phyloP scores from a whole-genome alignment of 1,284 basidiomycete species.

The Lignosus rhinocerotis region DNA sequence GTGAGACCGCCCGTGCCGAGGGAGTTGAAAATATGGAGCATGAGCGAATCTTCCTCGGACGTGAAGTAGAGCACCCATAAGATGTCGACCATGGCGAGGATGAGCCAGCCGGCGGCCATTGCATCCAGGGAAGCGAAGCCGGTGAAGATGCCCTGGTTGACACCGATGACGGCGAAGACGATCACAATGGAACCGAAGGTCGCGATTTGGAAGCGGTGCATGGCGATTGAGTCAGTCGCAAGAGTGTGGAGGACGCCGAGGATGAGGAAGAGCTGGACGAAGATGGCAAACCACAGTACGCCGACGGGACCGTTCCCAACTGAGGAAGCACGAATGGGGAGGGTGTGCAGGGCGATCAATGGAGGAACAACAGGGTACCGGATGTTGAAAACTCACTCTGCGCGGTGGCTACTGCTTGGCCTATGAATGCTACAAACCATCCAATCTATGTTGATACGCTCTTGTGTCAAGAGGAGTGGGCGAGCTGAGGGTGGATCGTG shows the following conservation, averaged over 20 bases:
- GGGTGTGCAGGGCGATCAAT: neutral
- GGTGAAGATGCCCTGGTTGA: constrained; percentile 66
- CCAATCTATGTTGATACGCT: constrained; percentile 54
- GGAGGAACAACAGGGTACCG: neutral
- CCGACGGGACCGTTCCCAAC: constrained; percentile 56
- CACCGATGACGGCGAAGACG: constrained; percentile 84
- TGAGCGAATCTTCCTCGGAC: constrained; percentile 89
- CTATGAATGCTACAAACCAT: constrained; percentile 93
- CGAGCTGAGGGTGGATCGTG: constrained; percentile 4
- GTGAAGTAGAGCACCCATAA: constrained; percentile 97
- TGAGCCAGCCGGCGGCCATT: constrained; percentile 91
- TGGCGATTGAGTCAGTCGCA: constrained; percentile 80
- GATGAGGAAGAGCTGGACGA: constrained; percentile 82
- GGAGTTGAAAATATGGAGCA: constrained; percentile 82
- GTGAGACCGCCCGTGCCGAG: constrained; percentile 86
- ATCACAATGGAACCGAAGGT: constrained; percentile 85
- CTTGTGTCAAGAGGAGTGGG: constrained; percentile 6
- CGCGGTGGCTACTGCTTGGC: constrained; percentile 70
- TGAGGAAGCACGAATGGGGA: constrained; percentile 25
- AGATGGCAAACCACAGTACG: constrained; percentile 91
- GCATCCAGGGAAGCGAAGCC: constrained; percentile 63
- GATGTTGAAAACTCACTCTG: constrained; percentile 47
- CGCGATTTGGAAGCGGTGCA: constrained; percentile 87
- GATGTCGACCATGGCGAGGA: constrained; percentile 88
- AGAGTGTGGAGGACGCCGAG: constrained; percentile 81